A percentile compares a stretch with the other conserved stretches of the same genome.
phyloP scores from a whole-genome alignment of 768 basidiomycete species.

The Suillus subaureus region DNA sequence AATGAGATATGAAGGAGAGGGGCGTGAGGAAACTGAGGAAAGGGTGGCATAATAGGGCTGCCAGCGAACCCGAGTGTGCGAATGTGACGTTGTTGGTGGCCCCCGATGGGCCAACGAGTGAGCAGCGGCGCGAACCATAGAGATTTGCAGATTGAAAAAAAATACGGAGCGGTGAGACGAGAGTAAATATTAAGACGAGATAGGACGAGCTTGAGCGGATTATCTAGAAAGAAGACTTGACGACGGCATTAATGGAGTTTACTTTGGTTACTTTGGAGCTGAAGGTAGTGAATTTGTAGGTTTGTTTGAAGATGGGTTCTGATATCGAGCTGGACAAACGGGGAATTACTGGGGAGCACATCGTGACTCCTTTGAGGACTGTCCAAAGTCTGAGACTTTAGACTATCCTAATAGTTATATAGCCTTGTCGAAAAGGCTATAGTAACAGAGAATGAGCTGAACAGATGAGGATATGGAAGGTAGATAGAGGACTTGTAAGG shows the following conservation, averaged over 20 bases:
- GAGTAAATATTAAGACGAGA: conserved; percentile 9
- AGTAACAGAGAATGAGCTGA: not conserved
- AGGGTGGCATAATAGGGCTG: conserved; percentile 68
- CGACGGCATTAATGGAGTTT: conserved; percentile 35
- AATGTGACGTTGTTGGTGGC: conserved; percentile 58
- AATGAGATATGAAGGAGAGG: conserved; percentile 49
- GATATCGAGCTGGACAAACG: conserved; percentile 27
- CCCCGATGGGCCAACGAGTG: conserved; percentile 71
- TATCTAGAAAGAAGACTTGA: conserved; percentile 41
- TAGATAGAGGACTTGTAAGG: conserved; percentile 14
- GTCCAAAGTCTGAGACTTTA: conserved; percentile 43
- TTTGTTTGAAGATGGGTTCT: conserved; percentile 18
- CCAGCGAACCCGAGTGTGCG: conserved; percentile 64
- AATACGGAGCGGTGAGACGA: conserved; percentile 27
- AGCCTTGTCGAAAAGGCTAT: conserved; percentile 29
- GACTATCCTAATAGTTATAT: conserved; percentile 38
- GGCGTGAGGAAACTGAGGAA: conserved; percentile 38
- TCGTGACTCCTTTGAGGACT: conserved; percentile 33
- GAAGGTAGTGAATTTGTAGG: conserved; percentile 17
- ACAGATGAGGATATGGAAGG: conserved; percentile 7
- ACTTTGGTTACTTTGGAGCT: conserved; percentile 22
- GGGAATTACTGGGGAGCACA: conserved; percentile 38
- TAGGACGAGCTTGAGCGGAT: conserved; percentile 17
- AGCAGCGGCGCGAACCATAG: conserved; percentile 39
- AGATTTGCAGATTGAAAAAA: conserved; percentile 28